Evolutionary conservation across 2,329 filamentous ascomycete species (phyloP), one percentile per base, ranked within the genome.

Genomic region (Colletotrichum melonis): DNA sequence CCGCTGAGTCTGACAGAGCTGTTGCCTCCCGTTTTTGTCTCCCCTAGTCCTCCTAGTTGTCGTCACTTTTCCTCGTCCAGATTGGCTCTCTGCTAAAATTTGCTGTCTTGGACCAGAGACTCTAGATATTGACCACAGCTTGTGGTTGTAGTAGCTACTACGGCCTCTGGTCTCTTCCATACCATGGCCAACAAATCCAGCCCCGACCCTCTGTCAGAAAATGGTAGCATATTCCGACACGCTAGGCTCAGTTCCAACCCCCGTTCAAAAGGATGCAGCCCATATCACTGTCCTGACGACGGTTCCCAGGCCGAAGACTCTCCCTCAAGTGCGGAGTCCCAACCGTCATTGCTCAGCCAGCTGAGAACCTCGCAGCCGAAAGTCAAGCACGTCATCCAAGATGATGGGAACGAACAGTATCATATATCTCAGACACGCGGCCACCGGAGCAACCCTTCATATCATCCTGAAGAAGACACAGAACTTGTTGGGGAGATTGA

Each of bases 111-210:
- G 2, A 28, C 14, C 56, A 26, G 35, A 28, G 4, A 26, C 57
- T 24, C 30, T 49, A 62, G 14, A 5, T 7, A 22, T 24, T 26
- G 22, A 14, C 16, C 22, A 22, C n/a, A 26, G 9, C 7, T 24
- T 19, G 19, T 28, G 7, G 42, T 11, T 16, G 11, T 30, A 62
- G 16, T 54, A 26, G n/a, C 19, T 35, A 12, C 22, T 26, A 3
- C 11, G 30, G 38, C 22, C 30, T 22, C 38, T 30, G 11, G 12
- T 28, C 22, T n/a, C 30, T 2, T 16, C n/a, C 16, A 28, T 3
- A 24, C 8, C 9, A 67, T 67, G 65, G 16, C 22, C 16, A n/a
- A 12, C 6, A 12, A 16, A 62, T 67, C 65, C 65, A 63, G 56
- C 19, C 56, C 42, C 19, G 56, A 63, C 54, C 16, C 42, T 30